These are phyloP conservation scores for Cyclaneusma minus DNA, from an alignment of 2,329 filamentous ascomycete genomes.

Conservation along the genomic window DNA sequence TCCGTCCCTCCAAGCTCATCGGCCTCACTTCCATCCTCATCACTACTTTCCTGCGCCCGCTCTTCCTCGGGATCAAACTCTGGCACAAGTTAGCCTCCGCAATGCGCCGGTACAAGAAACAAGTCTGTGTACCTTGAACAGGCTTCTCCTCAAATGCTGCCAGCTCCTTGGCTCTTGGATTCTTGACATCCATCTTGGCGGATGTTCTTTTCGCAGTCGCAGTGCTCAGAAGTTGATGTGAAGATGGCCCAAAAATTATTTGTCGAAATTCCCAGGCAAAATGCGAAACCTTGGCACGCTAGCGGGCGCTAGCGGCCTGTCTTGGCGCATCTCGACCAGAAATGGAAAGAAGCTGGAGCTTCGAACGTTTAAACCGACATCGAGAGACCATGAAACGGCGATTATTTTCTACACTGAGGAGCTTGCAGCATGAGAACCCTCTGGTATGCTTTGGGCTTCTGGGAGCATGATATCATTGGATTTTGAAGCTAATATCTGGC, in stretches of 20 bases:
- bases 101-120: constrained; percentile 4
- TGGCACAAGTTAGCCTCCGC: constrained; percentile 6
- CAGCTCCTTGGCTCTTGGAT: constrained; percentile 35
- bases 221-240: constrained; percentile 4
- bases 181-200: constrained; percentile 8
- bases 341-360: constrained; percentile 10
- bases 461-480: not conserved
- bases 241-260: constrained; percentile 6
- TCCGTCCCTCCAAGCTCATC: constrained; percentile 54
- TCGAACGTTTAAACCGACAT: constrained; percentile 5
- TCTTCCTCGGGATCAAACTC: constrained; percentile 24
- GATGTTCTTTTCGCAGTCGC: constrained; percentile 1
- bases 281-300: constrained; percentile 13
- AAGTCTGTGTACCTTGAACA: constrained; percentile 32
- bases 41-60: constrained; percentile 11
- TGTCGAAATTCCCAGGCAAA: constrained; percentile 9
- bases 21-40: constrained; percentile 29
- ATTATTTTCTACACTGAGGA: constrained; percentile 38
- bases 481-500: constrained; percentile 2
- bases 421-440: constrained; percentile 69
- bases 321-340: too few species aligned
- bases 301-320: constrained; percentile 11
- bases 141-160: constrained; percentile 46
- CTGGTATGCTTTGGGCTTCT: constrained; percentile 36
- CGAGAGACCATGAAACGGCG: constrained; percentile 17